Evolutionary conservation across 2,329 filamentous ascomycete genomes (phyloP).

Genomic region (Chaetomiaceae sp.): DNA sequence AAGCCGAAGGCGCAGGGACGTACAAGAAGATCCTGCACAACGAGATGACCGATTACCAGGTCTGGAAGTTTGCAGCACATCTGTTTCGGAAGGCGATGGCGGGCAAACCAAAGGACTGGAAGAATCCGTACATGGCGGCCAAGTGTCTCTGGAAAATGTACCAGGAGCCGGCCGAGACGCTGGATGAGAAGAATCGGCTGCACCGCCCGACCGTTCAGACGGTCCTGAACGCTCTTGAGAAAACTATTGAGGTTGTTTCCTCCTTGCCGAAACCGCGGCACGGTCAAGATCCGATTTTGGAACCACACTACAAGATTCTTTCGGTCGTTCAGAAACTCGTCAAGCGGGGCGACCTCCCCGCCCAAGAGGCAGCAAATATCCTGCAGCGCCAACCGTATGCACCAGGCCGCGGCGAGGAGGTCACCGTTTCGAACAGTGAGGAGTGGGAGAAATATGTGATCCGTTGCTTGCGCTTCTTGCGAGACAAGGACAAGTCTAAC

Average conservation of each 20-base stretch:
- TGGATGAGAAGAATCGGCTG: constrained; percentile 39
- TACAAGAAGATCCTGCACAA: constrained; percentile 48
- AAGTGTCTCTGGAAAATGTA: constrained; percentile 62
- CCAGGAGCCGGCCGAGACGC: constrained; percentile 39
- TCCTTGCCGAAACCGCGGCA: constrained; percentile 49
- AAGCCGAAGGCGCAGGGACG: constrained; percentile 43
- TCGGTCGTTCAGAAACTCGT: constrained; percentile 79
- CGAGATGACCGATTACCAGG: constrained; percentile 53
- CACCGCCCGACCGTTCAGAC: constrained; percentile 34
- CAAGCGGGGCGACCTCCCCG: constrained; percentile 41
- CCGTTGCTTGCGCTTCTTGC: constrained; percentile 43
- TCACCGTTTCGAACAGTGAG: constrained; percentile 51
- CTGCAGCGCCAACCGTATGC: constrained; percentile 52
- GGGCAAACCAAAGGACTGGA: constrained; percentile 51
- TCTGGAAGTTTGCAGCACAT: constrained; percentile 54
- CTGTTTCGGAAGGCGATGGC: constrained; percentile 52
- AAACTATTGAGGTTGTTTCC: constrained; percentile 44
- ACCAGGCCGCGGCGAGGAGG: constrained; percentile 42
- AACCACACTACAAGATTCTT: constrained; percentile 89
- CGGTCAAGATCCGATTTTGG: constrained; percentile 69
- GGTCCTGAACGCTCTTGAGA: constrained; percentile 46
- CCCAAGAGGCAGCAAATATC: constrained; percentile 45
- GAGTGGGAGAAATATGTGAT: constrained; percentile 54
- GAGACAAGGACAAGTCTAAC: constrained; percentile 79
- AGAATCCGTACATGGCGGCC: constrained; percentile 54